Conservation (phyloP, 148 eudicot genomes). For the Spergularia bocconei region DNA sequence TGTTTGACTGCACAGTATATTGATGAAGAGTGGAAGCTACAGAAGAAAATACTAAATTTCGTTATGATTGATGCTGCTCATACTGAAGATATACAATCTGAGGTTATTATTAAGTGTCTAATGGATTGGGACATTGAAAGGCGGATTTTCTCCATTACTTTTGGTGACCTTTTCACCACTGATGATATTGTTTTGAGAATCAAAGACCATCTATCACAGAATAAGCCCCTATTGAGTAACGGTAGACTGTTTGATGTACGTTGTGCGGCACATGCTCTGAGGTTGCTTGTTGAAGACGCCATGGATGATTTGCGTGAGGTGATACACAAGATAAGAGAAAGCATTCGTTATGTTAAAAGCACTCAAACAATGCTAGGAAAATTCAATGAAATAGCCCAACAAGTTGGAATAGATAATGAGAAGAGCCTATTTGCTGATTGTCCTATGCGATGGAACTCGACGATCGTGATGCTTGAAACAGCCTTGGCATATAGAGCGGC, state of each 20-base stretch:
- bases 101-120: slow-evolving; percentile 74
- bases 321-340: slow-evolving; percentile 66
- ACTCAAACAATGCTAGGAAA: slow-evolving; percentile 66
- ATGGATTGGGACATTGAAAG: slow-evolving; percentile 89
- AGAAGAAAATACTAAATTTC: slow-evolving; percentile 78
- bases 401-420: slow-evolving; percentile 59
- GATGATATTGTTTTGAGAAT: slow-evolving; percentile 65
- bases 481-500: slow-evolving; percentile 71
- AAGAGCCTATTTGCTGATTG: slow-evolving; percentile 62
- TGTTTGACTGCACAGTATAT: slow-evolving; percentile 79
- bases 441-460: slow-evolving; percentile 70
- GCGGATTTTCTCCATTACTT: slow-evolving; percentile 80
- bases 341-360: slow-evolving; percentile 67
- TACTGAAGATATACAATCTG: slow-evolving; percentile 80
- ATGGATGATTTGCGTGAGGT: slow-evolving; percentile 64
- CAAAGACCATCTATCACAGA: slow-evolving; percentile 79
- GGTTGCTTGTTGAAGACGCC: slow-evolving; percentile 67
- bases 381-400: slow-evolving; percentile 72
- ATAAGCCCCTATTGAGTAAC: slow-evolving; percentile 70
- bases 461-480: slow-evolving; percentile 82
- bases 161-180: slow-evolving; percentile 65
- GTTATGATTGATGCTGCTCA: slow-evolving; percentile 65
- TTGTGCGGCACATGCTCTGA: slow-evolving; percentile 63
- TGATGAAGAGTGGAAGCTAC: slow-evolving; percentile 81
- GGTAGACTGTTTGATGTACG: slow-evolving; percentile 82